Conservation (phyloP, 1,139 yeast species). For the Hyphopichia wangnamkhiaoensis region DNA sequence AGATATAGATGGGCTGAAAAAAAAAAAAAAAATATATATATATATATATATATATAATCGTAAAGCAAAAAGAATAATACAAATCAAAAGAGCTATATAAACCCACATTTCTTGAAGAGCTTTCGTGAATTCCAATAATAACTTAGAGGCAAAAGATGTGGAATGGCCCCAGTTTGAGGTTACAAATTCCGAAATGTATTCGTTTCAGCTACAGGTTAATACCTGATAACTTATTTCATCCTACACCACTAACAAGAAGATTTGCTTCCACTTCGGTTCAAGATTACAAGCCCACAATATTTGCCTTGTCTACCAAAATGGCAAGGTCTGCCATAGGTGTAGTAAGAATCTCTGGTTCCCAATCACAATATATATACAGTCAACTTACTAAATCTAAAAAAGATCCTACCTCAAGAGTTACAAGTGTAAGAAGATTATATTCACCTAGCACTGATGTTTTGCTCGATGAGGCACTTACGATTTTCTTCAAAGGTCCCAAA, state of each 20-base stretch:
- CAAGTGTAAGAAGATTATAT: constrained; percentile 58
- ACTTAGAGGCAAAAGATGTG: too few species aligned
- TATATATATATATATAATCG: too few species aligned
- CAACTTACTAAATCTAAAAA: constrained; percentile 43
- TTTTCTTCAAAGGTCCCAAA: constrained; percentile 71
- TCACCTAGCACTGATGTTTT: constrained; percentile 39
- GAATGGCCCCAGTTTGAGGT: too few species aligned
- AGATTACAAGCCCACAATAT: constrained; percentile 64
- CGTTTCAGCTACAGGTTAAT: neutral
- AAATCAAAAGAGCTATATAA: too few species aligned
- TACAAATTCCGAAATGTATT: too few species aligned
- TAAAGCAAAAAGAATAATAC: too few species aligned
- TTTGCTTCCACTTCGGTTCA: constrained; percentile 1
- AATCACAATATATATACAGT: constrained; percentile 45
- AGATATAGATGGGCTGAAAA: too few species aligned
- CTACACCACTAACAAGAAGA: too few species aligned
- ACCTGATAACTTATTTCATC: neutral
- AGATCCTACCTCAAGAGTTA: constrained; percentile 51
- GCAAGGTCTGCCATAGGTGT: constrained; percentile 88
- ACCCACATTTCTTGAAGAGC: too few species aligned
- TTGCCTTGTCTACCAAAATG: constrained; percentile 84
- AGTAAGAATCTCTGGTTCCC: constrained; percentile 77
- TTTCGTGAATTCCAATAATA: too few species aligned
- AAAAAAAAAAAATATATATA: too few species aligned
- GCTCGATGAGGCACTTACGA: constrained; percentile 74